Evolutionary conservation across 768 basidiomycete species (phyloP).

Genomic region (Omphalotus guepiniiformis): DNA sequence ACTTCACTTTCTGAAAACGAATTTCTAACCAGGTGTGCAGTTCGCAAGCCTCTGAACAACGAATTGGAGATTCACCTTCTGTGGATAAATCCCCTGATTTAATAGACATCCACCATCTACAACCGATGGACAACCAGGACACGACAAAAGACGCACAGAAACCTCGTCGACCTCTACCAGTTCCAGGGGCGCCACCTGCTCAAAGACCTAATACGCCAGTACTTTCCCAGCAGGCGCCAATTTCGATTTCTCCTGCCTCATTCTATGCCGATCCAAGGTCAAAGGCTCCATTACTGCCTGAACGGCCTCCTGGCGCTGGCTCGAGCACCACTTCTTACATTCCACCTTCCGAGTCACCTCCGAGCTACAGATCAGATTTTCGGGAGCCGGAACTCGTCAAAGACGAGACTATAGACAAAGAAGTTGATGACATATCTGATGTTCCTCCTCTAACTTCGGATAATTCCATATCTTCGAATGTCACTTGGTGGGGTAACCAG

Average conservation of each 20-base stretch:
- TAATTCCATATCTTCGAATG: background rate
- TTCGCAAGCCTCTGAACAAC: too few species aligned
- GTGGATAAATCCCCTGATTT: too few species aligned
- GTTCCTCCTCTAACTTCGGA: constrained; percentile 16
- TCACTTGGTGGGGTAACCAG: constrained; percentile 3
- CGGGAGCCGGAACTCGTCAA: constrained; percentile 55
- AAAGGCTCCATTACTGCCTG: constrained; percentile 34
- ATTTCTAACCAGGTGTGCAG: too few species aligned
- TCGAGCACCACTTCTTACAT: constrained; percentile 40
- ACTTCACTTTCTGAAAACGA: too few species aligned
- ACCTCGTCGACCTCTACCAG: constrained; percentile 11
- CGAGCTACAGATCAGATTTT: constrained; percentile 29
- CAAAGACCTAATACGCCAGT: constrained; percentile 15
- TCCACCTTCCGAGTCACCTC: constrained; percentile 26
- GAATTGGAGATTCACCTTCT: too few species aligned
- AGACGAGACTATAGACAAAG: constrained; percentile 33
- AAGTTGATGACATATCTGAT: constrained; percentile 31
- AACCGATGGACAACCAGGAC: too few species aligned
- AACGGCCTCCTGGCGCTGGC: constrained; percentile 36
- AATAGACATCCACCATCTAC: too few species aligned
- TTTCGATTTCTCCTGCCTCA: constrained; percentile 24
- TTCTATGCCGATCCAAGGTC: constrained; percentile 31
- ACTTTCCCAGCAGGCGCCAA: background rate
- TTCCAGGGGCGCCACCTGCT: constrained; percentile 5
- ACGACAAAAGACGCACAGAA: too few species aligned